Evolutionary conservation across 148 eudicot species (phyloP).

Genomic region (Silene conica): DNA sequence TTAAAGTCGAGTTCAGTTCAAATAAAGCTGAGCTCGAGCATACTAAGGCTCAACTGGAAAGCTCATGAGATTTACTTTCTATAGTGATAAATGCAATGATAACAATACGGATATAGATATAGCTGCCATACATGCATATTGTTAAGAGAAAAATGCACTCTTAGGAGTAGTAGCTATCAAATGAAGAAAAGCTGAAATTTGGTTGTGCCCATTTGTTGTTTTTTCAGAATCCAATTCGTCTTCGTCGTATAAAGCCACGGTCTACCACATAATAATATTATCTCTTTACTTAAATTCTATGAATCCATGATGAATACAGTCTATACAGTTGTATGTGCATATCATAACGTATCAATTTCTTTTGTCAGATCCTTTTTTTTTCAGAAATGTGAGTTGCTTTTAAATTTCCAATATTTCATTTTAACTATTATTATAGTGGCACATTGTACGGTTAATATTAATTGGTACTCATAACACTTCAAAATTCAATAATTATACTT

Average conservation of each 20-base stretch:
- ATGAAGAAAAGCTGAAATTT: not conserved
- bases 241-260: not conserved
- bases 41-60: no score
- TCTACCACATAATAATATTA: not conserved
- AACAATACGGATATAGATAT: not conserved
- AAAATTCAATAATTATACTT: not conserved
- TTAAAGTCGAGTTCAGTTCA: no score
- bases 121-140: not conserved
- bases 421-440: not conserved
- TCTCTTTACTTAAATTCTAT: not conserved
- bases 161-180: slow-evolving; percentile 11
- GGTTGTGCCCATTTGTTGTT: not conserved
- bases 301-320: not conserved
- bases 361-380: not conserved
- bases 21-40: no score
- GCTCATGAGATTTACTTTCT: no score
- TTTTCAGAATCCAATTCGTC: slow-evolving; percentile 13
- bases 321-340: not conserved
- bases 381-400: slow-evolving; percentile 2
- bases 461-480: slow-evolving; percentile 10
- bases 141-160: not conserved
- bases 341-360: not conserved
- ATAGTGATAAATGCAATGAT: not conserved
- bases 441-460: not conserved
- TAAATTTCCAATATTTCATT: not conserved